These are phyloP conservation scores for Filobasidium uniguttulatum DNA, from an alignment of 1,284 basidiomycete species.

Conservation along the genomic window DNA sequence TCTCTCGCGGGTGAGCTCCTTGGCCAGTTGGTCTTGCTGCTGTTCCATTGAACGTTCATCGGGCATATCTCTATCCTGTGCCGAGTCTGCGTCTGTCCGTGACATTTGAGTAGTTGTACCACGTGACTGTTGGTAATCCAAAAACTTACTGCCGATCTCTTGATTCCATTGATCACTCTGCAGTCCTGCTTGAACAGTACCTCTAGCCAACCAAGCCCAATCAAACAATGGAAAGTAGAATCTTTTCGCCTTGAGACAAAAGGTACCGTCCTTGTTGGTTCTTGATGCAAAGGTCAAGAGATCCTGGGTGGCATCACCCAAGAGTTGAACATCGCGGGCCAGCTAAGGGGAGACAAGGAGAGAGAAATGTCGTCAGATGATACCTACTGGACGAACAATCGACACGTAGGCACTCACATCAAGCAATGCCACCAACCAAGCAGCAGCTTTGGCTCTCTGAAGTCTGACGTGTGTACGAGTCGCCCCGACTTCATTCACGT, in stretches of 20 bases:
- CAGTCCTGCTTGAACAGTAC: not conserved
- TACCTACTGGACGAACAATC: not conserved
- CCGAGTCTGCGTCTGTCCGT: no score
- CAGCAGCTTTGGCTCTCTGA: slow-evolving; percentile 7
- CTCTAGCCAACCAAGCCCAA: not conserved
- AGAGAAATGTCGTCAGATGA: not conserved
- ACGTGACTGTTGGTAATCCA: no score
- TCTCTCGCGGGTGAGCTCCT: no score
- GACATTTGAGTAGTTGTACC: no score
- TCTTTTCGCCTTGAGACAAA: not conserved
- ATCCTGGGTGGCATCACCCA: not conserved
- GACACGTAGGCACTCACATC: slow-evolving; percentile 15
- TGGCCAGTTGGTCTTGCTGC: no score
- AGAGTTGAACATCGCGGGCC: slow-evolving; percentile 1
- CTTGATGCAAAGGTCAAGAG: not conserved
- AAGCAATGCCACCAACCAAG: slow-evolving; percentile 12
- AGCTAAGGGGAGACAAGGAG: slow-evolving; percentile 1
- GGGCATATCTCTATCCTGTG: no score
- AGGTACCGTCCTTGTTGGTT: not conserved
- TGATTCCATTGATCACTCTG: not conserved
- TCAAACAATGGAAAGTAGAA: slow-evolving; percentile 3
- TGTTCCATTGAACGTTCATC: no score
- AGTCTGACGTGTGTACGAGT: no score
- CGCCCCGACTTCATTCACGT: no score
- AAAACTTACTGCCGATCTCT: not conserved